A percentile compares a stretch with the other conserved stretches of the same genome.
phyloP scores from a whole-genome alignment of 2,329 filamentous ascomycete species.

The Zymoseptoria ardabiliae region DNA sequence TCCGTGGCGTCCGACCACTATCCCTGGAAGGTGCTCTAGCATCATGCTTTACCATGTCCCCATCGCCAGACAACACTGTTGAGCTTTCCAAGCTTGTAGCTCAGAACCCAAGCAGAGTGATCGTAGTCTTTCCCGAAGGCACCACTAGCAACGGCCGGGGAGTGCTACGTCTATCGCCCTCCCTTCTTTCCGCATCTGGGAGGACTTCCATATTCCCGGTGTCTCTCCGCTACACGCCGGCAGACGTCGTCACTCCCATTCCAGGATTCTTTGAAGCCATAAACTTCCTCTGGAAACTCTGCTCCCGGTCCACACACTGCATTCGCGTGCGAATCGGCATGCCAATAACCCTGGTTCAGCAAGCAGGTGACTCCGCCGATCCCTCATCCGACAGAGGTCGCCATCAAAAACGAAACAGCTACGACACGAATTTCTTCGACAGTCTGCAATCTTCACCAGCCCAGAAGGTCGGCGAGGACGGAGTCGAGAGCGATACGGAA shows the following conservation, averaged over 20 bases:
- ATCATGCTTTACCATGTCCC: constrained; percentile 39
- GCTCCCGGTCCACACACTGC: constrained; percentile 77
- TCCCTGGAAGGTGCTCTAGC: constrained; percentile 68
- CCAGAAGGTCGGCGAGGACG: constrained; percentile 27
- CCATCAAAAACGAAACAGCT: constrained; percentile 25
- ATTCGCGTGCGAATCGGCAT: constrained; percentile 88
- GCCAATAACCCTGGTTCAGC: constrained; percentile 44
- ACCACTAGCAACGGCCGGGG: constrained; percentile 90
- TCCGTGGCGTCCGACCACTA: constrained; percentile 63
- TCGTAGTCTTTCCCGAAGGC: constrained; percentile 88
- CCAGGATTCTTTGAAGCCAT: constrained; percentile 57
- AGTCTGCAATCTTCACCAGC: constrained; percentile 30
- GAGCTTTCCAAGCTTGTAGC: constrained; percentile 47
- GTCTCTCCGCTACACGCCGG: constrained; percentile 78
- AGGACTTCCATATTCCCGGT: constrained; percentile 79
- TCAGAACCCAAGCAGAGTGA: constrained; percentile 63
- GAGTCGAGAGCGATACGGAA: constrained; percentile 21
- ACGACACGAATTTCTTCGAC: constrained; percentile 42
- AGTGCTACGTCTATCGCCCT: constrained; percentile 75
- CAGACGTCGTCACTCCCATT: constrained; percentile 84
- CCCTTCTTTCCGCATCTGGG: constrained; percentile 59
- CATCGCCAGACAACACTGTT: constrained; percentile 20
- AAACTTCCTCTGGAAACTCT: constrained; percentile 75
- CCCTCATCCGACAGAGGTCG: constrained; percentile 18
- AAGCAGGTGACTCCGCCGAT: constrained; percentile 21